phyloP scores from a whole-genome alignment of 2,329 filamentous ascomycete genomes.

The Cercospora brassicicola region DNA sequence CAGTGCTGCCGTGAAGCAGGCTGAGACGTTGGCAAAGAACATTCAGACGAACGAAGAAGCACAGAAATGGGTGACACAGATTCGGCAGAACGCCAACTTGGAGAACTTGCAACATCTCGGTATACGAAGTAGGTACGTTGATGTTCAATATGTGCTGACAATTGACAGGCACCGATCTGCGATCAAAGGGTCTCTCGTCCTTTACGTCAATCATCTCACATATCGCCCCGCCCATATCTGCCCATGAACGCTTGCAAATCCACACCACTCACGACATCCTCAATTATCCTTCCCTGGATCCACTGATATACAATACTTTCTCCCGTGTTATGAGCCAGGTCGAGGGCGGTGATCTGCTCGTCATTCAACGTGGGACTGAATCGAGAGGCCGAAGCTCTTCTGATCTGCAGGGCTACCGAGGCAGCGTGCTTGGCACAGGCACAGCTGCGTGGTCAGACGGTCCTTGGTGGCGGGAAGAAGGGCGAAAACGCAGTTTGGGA shows the following conservation, averaged over 20 bases:
- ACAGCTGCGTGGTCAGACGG: conserved; percentile 82
- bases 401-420: conserved; percentile 56
- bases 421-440: conserved; percentile 43
- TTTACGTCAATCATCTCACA: conserved; percentile 95
- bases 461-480: conserved; percentile 82
- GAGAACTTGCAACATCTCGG: conserved; percentile 73
- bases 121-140: conserved; percentile 45
- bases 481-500: conserved; percentile 70
- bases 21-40: conserved; percentile 88
- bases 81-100: conserved; percentile 72
- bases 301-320: conserved; percentile 87
- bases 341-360: conserved; percentile 90
- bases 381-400: conserved; percentile 63
- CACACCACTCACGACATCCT: conserved; percentile 96
- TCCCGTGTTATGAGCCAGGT: conserved; percentile 98
- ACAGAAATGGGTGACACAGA: conserved; percentile 92
- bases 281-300: conserved; percentile 91
- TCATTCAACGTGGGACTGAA: conserved; percentile 90
- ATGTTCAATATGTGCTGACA: conserved; percentile 8
- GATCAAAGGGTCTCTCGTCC: conserved; percentile 83
- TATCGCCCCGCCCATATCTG: conserved; percentile 91
- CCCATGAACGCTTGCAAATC: conserved; percentile 93
- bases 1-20: conserved; percentile 82
- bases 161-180: conserved; percentile 75
- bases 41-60: conserved; percentile 96